Conservation (phyloP, 768 basidiomycete genomes). For the Pleurotus ostreatus region DNA sequence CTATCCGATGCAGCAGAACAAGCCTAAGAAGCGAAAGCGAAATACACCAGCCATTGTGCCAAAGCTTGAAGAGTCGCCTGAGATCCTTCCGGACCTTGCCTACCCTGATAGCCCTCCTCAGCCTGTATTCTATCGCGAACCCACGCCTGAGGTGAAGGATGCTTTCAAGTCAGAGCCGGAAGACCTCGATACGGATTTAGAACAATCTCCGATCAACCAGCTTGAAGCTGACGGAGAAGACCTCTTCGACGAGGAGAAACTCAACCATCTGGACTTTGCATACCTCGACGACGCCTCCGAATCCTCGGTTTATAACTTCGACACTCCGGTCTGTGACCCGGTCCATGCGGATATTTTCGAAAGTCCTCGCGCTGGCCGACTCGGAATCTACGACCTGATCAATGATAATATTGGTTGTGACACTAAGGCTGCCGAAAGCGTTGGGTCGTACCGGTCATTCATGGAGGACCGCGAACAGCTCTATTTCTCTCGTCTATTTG, state of each 20-base stretch:
- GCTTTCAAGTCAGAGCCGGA: too few relatives aligned
- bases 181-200: too few relatives aligned
- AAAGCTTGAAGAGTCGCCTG: too few relatives aligned
- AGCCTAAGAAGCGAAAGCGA: too few relatives aligned
- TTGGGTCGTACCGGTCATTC: conserved; percentile 47
- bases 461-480: conserved; percentile 45
- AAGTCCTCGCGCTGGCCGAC: conserved; percentile 28
- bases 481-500: conserved; percentile 41
- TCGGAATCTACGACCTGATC: conserved; percentile 47
- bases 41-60: too few relatives aligned
- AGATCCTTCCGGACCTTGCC: too few relatives aligned
- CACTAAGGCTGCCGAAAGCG: conserved; percentile 42
- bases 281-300: conserved; percentile 1
- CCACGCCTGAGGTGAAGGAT: too few relatives aligned
- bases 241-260: background rate
- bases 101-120: too few relatives aligned
- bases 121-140: too few relatives aligned
- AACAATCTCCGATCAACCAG: too few relatives aligned
- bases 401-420: conserved; percentile 44
- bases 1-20: too few relatives aligned
- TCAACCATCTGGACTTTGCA: background rate
- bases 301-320: background rate
- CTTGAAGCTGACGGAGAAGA: background rate
- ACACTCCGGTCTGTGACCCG: background rate
- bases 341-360: background rate